Conservation (phyloP, 2,329 filamentous ascomycete species). For the Harringtonia aguacate region DNA sequence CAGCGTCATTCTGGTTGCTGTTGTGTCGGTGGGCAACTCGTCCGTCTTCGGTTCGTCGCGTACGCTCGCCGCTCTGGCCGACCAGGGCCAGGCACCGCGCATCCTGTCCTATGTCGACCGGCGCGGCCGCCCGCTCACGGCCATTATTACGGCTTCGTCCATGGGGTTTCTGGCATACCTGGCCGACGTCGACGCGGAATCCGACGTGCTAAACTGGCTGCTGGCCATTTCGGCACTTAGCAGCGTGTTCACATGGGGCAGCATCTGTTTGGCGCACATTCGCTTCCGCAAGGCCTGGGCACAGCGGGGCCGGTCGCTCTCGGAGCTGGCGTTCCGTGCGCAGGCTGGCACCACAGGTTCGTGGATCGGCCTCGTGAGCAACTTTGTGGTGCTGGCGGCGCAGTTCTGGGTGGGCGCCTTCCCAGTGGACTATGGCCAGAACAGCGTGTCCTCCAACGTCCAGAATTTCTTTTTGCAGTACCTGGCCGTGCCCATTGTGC, state of each 20-base stretch:
- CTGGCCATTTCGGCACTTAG: conserved; percentile 62
- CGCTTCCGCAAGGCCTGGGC: conserved; percentile 80
- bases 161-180: conserved; percentile 72
- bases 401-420: conserved; percentile 85
- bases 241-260: conserved; percentile 69
- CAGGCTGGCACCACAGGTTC: conserved; percentile 73
- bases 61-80: conserved; percentile 79
- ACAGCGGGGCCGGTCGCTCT: conserved; percentile 54
- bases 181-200: conserved; percentile 50
- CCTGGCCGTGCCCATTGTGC: conserved; percentile 58
- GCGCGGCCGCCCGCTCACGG: conserved; percentile 65
- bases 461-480: conserved; percentile 65
- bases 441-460: conserved; percentile 34
- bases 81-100: conserved; percentile 72
- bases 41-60: conserved; percentile 85
- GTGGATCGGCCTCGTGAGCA: conserved; percentile 68
- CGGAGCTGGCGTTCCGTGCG: conserved; percentile 71
- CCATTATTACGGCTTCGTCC: conserved; percentile 55
- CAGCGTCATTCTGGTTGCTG: conserved; percentile 82
- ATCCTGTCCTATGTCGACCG: conserved; percentile 74
- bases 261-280: conserved; percentile 85
- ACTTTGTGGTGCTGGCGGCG: conserved; percentile 63
- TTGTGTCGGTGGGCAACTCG: conserved; percentile 84
- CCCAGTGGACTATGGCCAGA: conserved; percentile 49
- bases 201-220: conserved; percentile 67